Evolutionary conservation across 805 yeast genomes (phyloP), one percentile per base, ranked within the genome.

Genomic region (Kuraishia ogatae): DNA sequence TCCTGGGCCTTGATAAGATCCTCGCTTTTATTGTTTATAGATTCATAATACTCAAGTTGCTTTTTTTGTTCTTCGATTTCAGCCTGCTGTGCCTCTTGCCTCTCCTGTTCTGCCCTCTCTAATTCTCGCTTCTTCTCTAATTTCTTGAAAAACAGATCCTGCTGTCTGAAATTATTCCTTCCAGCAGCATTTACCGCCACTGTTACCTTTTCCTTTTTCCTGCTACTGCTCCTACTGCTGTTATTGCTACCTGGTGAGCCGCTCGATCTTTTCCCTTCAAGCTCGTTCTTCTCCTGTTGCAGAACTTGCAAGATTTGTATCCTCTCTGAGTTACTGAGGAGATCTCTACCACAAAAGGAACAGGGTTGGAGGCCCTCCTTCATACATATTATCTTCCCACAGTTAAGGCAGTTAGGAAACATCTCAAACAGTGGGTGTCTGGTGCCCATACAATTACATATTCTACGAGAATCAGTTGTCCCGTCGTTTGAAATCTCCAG

Each of bases 281-380:
- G 59, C 24, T 74, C 72, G 1, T 70, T 70, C 58, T 78, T 84
- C 63, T 87, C 94, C 17, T 70, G 62, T 50, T 75, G 72, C 39
- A 89, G 69, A 2, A 83, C 66, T 5, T 76, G 70, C 28, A 79
- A 69, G 47, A 89, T 84, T 53, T 81, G 83, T 2, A 63, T 58
- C 61, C 82, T 77, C 59, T 92, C 97, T n/a, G 77, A 78, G 11
- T 70, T 65, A 5, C 83, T 76, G 20, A 94, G 73, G 48, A 94
- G 69, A 39, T 83, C 86, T 24, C 76, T 66, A 0, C 90, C 89
- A 71, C 99, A 94, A 58, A 71, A 87, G 1, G 94, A 79, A 64
- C 99, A 94, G 2, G 94, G 94, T 57, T 92, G 94, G 23, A 89
- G 72, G 0, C 98, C 98, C 65, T 94, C 98, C 61, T 84, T 85